Percentiles rank a stretch among this genome's conserved stretches.
Evolutionary conservation across 176 grass and related monocot genomes (phyloP).

Genomic region (Tuctoria greenei): DNA sequence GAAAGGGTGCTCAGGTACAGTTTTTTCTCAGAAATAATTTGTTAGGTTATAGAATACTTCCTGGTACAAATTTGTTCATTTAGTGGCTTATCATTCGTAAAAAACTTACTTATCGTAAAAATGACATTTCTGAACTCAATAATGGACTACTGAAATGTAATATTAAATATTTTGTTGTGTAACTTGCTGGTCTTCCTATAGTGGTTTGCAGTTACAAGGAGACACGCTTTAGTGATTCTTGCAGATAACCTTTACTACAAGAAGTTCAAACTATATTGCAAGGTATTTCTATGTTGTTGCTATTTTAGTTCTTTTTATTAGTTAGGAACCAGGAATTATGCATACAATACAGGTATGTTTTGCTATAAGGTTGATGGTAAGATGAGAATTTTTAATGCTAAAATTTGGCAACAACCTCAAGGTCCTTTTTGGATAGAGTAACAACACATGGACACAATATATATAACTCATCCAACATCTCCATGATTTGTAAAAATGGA

Average conservation of each 20-base stretch:
- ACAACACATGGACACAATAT: neutral
- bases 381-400: constrained; percentile 13
- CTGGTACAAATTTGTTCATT: constrained; percentile 4
- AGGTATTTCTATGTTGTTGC: constrained; percentile 51
- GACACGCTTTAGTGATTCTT: constrained; percentile 94
- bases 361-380: neutral
- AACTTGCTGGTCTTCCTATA: constrained; percentile 43
- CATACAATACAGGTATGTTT: constrained; percentile 3
- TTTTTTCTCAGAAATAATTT: constrained; percentile 15
- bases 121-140: constrained; percentile 2
- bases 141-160: constrained; percentile 19
- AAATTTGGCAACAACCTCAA: constrained; percentile 10
- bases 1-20: constrained; percentile 95
- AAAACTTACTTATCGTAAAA: constrained; percentile 8
- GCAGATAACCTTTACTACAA: constrained; percentile 88
- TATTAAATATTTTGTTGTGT: constrained; percentile 22
- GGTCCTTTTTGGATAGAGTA: neutral
- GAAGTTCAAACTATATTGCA: constrained; percentile 99
- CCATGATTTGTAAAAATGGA: neutral
- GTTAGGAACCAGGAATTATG: neutral
- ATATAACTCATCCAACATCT: neutral
- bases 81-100: constrained; percentile 17
- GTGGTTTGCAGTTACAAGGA: constrained; percentile 95
- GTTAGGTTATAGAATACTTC: constrained; percentile 21
- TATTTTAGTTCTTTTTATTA: constrained; percentile 28